Evolutionary conservation across 495 filamentous ascomycete species (phyloP).

Genomic region (Penicillium canariense): DNA sequence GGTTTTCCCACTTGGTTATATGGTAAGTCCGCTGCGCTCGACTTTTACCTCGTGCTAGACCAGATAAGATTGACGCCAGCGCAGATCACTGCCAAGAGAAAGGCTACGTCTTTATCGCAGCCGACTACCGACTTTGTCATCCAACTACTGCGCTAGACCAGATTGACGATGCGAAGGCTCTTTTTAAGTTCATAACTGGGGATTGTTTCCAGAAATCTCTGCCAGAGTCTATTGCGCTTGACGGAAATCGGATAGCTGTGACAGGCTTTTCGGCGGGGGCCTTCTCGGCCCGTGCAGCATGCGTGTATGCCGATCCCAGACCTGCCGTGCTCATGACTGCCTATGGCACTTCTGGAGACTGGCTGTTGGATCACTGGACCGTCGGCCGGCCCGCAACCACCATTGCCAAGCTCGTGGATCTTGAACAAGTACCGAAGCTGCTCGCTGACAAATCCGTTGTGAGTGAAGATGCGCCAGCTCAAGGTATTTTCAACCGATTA

Average conservation of each 20-base stretch:
- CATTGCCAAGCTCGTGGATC: constrained; percentile 15
- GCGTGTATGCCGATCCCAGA: constrained; percentile 32
- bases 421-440: constrained; percentile 9
- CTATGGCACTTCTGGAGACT: constrained; percentile 32
- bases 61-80: not conserved
- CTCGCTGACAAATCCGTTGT: constrained; percentile 14
- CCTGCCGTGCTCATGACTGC: constrained; percentile 31
- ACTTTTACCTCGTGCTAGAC: not conserved
- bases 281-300: constrained; percentile 36
- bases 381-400: constrained; percentile 11
- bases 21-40: not conserved
- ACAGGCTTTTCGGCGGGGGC: constrained; percentile 39
- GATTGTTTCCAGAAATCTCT: constrained; percentile 11
- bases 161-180: constrained; percentile 25
- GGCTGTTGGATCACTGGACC: constrained; percentile 31
- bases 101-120: constrained; percentile 28
- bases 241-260: constrained; percentile 30
- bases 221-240: constrained; percentile 16
- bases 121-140: constrained; percentile 32
- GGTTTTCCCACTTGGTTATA: constrained; percentile 19
- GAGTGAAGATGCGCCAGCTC: constrained; percentile 15
- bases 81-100: constrained; percentile 25
- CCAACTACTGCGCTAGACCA: constrained; percentile 27
- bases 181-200: constrained; percentile 23
- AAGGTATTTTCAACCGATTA: constrained; percentile 6